Conservation (phyloP, 2,329 filamentous ascomycete species). For the Neopestalotiopsis sp. region DNA sequence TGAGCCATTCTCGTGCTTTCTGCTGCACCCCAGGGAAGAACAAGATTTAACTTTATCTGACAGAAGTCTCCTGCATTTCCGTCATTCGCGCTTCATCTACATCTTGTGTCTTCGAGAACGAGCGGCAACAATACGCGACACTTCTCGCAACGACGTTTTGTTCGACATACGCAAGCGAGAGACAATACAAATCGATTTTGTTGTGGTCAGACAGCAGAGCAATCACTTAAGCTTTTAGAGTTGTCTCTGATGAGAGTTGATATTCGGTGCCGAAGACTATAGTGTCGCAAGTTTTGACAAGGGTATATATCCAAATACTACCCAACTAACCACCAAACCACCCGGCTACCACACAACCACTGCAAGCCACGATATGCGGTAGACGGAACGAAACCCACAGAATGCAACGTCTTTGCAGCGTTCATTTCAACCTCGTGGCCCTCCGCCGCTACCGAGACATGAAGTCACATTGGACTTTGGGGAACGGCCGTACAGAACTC, state of each 20-base stretch:
- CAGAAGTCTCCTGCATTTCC: neutral
- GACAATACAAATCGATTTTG: neutral
- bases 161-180: neutral
- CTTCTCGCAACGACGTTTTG: neutral
- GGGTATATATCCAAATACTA: neutral
- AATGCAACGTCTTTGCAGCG: neutral
- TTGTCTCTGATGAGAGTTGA: too few relatives aligned
- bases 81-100: neutral
- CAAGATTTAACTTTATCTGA: neutral
- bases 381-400: neutral
- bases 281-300: neutral
- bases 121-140: neutral
- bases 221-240: too few relatives aligned
- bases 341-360: neutral
- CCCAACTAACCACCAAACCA: neutral
- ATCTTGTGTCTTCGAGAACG: neutral
- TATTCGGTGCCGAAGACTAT: too few relatives aligned
- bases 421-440: neutral
- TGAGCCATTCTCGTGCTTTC: neutral
- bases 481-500: neutral
- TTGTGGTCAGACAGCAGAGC: too few relatives aligned
- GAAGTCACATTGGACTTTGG: neutral
- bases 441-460: neutral
- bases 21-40: neutral
- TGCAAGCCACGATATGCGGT: neutral